These are phyloP conservation scores for Cavenderia fasciculata DNA, from an alignment of 78 protist species.

Conservation along the genomic window DNA sequence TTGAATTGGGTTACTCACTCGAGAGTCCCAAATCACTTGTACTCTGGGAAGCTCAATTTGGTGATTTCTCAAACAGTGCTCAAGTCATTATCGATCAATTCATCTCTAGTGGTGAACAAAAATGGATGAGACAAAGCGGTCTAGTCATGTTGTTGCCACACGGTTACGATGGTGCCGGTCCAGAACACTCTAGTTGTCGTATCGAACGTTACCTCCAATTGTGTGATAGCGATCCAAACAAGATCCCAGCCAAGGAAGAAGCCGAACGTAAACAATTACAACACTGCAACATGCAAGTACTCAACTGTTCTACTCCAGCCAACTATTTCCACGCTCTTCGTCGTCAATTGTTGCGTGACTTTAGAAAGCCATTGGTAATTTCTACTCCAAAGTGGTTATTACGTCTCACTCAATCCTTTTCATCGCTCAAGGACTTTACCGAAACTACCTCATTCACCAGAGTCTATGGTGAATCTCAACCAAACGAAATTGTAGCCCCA, in stretches of 20 bases:
- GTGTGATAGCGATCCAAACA: slow-evolving; percentile 74
- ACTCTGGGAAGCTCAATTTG: slow-evolving; percentile 99
- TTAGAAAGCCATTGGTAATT: slow-evolving; percentile 96
- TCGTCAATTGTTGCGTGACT: slow-evolving; percentile 94
- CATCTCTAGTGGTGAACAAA: slow-evolving; percentile 91
- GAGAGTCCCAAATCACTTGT: slow-evolving; percentile 91
- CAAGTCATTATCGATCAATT: slow-evolving; percentile 97
- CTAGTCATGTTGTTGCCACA: slow-evolving; percentile 95
- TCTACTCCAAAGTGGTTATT: slow-evolving; percentile 92
- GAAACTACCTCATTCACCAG: slow-evolving; percentile 48
- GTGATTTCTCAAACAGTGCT: slow-evolving; percentile 96
- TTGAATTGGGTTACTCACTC: slow-evolving; percentile 94
- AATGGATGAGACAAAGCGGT: slow-evolving; percentile 94
- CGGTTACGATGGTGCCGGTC: slow-evolving; percentile 98
- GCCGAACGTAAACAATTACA: slow-evolving; percentile 62
- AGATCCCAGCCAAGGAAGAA: slow-evolving; percentile 56
- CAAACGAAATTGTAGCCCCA: slow-evolving; percentile 41
- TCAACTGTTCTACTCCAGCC: slow-evolving; percentile 95
- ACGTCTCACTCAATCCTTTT: slow-evolving; percentile 65
- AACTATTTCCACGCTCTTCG: slow-evolving; percentile 98
- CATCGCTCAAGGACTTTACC: slow-evolving; percentile 69
- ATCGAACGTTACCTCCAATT: slow-evolving; percentile 94
- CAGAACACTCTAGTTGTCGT: slow-evolving; percentile 97
- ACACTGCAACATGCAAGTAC: slow-evolving; percentile 83
- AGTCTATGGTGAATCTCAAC: slow-evolving; percentile 65